phyloP scores from a whole-genome alignment of 176 grass and related monocot genomes.

The Eleusine indica region DNA sequence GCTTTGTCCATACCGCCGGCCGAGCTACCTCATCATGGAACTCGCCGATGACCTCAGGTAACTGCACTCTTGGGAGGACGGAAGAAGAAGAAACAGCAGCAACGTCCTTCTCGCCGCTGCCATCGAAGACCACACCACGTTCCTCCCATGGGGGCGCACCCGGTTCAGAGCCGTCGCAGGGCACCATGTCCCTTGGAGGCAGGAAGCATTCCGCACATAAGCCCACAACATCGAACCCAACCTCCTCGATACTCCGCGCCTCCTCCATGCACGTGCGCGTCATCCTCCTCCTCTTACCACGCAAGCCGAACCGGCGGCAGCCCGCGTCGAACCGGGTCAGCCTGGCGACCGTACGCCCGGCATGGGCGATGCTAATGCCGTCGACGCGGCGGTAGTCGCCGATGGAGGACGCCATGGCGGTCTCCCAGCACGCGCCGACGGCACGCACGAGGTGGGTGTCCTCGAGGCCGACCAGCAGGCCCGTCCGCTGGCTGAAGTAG shows the following conservation, averaged over 20 bases:
- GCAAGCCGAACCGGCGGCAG: not conserved
- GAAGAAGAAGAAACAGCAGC: not conserved
- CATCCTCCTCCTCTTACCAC: not conserved
- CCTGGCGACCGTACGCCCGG: conserved; percentile 58
- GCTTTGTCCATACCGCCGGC: conserved; percentile 7
- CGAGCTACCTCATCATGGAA: not conserved
- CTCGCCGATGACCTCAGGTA: not conserved
- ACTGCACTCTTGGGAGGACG: not conserved
- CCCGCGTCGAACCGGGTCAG: conserved; percentile 51
- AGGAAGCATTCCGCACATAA: conserved; percentile 75
- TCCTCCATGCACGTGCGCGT: conserved; percentile 62
- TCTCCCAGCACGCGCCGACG: conserved; percentile 68
- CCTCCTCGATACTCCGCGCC: conserved; percentile 77
- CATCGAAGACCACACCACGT: not conserved
- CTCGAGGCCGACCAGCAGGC: conserved; percentile 70
- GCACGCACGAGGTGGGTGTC: conserved; percentile 71
- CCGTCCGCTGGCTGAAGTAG: conserved; percentile 87
- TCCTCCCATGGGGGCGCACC: not conserved
- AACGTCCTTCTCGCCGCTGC: not conserved
- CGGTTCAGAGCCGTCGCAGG: not conserved
- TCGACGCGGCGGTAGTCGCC: conserved; percentile 74
- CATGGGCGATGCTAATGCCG: conserved; percentile 80
- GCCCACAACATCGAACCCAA: conserved; percentile 73
- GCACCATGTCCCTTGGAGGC: conserved; percentile 62
- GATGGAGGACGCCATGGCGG: conserved; percentile 63